Conservation (phyloP, 2,329 filamentous ascomycete genomes). For the Penicillium sp. region DNA sequence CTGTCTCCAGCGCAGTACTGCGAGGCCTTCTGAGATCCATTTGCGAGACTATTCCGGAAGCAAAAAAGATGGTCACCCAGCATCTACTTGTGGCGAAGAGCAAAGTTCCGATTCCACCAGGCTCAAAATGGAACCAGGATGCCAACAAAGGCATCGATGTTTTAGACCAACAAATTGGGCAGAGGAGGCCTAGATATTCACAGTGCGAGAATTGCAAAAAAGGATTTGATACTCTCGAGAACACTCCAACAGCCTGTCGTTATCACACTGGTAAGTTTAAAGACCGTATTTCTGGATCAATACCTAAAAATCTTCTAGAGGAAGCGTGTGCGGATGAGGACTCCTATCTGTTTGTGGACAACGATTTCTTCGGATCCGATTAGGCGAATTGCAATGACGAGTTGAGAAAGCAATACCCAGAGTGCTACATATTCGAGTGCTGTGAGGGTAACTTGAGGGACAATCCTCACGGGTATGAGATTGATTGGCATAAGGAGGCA, state of each 20-base stretch:
- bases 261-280: neutral
- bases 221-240: neutral
- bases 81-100: neutral
- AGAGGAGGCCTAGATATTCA: neutral
- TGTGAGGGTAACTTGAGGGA: neutral
- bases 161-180: neutral
- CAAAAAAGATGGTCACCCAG: neutral
- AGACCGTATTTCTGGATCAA: neutral
- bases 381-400: neutral
- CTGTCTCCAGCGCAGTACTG: neutral
- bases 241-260: neutral
- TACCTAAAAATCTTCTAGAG: neutral
- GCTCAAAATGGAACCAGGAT: neutral
- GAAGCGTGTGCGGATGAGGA: neutral
- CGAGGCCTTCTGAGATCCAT: neutral
- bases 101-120: neutral
- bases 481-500: neutral
- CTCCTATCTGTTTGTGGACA: neutral
- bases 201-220: neutral
- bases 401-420: neutral
- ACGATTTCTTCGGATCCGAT: neutral
- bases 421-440: neutral
- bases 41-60: neutral
- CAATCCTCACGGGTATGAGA: neutral
- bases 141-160: neutral